These are phyloP conservation scores for Beauveria sp. DNA, from an alignment of 2,329 filamentous ascomycete genomes.

Conservation along the genomic window DNA sequence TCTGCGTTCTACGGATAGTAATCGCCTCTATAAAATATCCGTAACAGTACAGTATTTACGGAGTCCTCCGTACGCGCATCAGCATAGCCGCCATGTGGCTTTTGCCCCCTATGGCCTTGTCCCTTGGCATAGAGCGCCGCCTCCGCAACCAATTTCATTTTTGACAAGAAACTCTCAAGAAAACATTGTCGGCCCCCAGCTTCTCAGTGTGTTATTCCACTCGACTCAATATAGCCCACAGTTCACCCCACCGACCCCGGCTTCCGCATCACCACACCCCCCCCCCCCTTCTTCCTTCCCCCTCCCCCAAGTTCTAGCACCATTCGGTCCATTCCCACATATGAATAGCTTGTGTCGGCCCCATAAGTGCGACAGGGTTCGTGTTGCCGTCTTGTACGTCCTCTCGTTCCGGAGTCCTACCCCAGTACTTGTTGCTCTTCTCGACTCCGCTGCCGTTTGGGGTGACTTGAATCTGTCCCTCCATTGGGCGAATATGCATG, in stretches of 20 bases:
- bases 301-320: neutral
- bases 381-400: neutral
- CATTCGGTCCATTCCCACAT: conserved; percentile 3
- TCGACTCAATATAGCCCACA: neutral
- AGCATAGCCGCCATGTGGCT: neutral
- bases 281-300: neutral
- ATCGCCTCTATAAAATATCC: neutral
- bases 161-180: neutral
- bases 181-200: too few relatives aligned
- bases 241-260: neutral
- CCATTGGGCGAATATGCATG: too few relatives aligned
- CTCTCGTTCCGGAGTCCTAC: too few relatives aligned
- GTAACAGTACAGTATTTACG: neutral
- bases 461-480: neutral
- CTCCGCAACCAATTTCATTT: neutral
- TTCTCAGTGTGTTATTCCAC: neutral
- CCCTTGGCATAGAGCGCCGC: neutral
- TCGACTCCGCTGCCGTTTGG: neutral
- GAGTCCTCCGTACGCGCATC: neutral
- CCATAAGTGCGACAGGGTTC: conserved; percentile 1
- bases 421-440: too few relatives aligned
- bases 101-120: neutral
- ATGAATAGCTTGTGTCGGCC: neutral
- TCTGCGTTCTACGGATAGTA: neutral
- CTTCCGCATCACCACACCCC: conserved; percentile 8